Conservation (phyloP, 2,329 filamentous ascomycete genomes). For the Talaromyces sp. region DNA sequence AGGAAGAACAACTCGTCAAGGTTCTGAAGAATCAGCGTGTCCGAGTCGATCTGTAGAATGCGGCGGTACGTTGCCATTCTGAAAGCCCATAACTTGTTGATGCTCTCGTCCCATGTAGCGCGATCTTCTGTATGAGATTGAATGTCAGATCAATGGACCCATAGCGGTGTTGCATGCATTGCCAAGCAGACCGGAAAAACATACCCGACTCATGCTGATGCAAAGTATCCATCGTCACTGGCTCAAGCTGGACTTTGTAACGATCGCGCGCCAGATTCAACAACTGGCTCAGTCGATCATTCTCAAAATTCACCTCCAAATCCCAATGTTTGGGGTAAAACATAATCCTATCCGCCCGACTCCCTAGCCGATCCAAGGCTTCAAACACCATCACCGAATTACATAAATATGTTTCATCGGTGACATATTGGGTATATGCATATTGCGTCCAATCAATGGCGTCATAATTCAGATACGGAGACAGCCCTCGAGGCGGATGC, state of each 20-base stretch:
- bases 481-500: conserved; percentile 12
- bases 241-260: conserved; percentile 50
- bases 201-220: conserved; percentile 4
- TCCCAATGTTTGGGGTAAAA: conserved; percentile 44
- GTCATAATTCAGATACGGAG: conserved; percentile 20
- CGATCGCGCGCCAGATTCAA: conserved; percentile 47
- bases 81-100: conserved; percentile 67
- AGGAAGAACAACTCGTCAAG: conserved; percentile 71
- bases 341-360: conserved; percentile 38
- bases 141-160: neutral
- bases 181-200: neutral
- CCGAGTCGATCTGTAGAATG: conserved; percentile 59
- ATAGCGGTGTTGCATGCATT: neutral
- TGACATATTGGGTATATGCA: conserved; percentile 45
- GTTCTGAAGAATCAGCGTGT: conserved; percentile 58
- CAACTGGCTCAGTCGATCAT: conserved; percentile 43
- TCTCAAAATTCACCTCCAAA: conserved; percentile 27
- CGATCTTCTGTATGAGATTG: conserved; percentile 21
- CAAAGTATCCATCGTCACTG: conserved; percentile 30
- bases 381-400: conserved; percentile 44
- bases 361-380: conserved; percentile 37
- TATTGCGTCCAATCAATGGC: conserved; percentile 40
- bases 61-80: conserved; percentile 62
- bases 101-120: conserved; percentile 59
- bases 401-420: conserved; percentile 40